Percentiles rank a stretch among this genome's conserved stretches.
These are phyloP conservation scores for Ceratocystiopsis sp. DNA, from an alignment of 2,329 filamentous ascomycete genomes.

Conservation along the genomic window DNA sequence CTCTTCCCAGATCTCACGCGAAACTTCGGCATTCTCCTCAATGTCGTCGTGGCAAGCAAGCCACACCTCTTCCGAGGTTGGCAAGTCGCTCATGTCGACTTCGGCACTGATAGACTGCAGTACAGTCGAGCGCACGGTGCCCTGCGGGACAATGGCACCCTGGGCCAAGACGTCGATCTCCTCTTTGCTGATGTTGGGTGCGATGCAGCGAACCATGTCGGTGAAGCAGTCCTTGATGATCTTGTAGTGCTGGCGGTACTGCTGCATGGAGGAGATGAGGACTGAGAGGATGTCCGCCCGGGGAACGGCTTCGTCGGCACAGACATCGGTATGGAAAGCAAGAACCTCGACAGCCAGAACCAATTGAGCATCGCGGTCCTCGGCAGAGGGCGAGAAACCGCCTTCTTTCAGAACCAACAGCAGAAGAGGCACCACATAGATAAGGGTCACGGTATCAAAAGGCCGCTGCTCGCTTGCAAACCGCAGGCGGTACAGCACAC, in stretches of 20 bases:
- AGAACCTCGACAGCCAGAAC: constrained; percentile 79
- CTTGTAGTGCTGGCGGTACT: constrained; percentile 86
- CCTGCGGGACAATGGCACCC: constrained; percentile 63
- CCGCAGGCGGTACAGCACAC: constrained; percentile 76
- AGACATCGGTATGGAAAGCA: constrained; percentile 72
- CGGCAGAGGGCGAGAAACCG: constrained; percentile 53
- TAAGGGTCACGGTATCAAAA: constrained; percentile 73
- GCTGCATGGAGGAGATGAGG: constrained; percentile 70
- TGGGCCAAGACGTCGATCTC: constrained; percentile 65
- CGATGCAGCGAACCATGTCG: constrained; percentile 70
- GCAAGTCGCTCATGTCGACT: constrained; percentile 74
- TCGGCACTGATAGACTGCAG: constrained; percentile 83
- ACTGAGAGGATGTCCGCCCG: constrained; percentile 54
- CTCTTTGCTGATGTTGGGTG: constrained; percentile 55
- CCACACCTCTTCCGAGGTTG: constrained; percentile 84
- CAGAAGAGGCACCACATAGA: constrained; percentile 71
- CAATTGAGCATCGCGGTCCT: constrained; percentile 79
- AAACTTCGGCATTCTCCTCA: constrained; percentile 70
- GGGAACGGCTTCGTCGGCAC: constrained; percentile 57
- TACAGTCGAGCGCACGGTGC: constrained; percentile 65
- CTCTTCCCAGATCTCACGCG: constrained; percentile 85
- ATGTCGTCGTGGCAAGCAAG: constrained; percentile 82
- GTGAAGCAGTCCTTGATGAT: constrained; percentile 81
- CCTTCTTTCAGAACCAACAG: constrained; percentile 64
- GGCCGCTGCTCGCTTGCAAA: constrained; percentile 89